Percentiles rank a stretch among this genome's conserved stretches.
Conservation (phyloP, 495 filamentous ascomycete species). For the Friedmanniomyces endolithicus region DNA sequence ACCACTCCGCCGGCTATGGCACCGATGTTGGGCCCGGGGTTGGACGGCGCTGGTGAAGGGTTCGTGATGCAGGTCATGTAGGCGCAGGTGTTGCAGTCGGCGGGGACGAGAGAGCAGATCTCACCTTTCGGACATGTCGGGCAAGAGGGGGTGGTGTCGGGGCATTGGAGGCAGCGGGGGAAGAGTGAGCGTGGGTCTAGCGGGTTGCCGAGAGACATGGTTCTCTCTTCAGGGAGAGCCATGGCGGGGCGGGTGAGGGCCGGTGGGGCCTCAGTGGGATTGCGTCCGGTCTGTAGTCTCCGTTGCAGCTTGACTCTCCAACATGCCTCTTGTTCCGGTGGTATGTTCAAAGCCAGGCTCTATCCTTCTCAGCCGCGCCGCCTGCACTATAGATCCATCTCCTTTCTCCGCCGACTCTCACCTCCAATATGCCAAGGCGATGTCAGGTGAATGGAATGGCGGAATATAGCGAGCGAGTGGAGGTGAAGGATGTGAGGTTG, state of each 20-base stretch:
- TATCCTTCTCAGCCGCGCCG: background rate
- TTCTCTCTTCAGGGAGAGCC: background rate
- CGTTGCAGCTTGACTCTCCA: background rate
- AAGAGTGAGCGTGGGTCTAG: background rate
- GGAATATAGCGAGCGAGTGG: background rate
- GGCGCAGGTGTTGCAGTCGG: conserved; percentile 46
- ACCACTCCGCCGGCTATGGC: conserved; percentile 79
- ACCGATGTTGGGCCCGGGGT: conserved; percentile 51
- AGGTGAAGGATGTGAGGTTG: background rate
- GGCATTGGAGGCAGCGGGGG: conserved; percentile 30
- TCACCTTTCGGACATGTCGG: conserved; percentile 23
- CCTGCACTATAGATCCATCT: background rate
- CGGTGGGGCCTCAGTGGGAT: background rate
- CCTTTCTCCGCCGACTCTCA: background rate
- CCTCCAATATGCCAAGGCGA: background rate
- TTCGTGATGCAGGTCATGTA: conserved; percentile 46
- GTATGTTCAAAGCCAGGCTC: background rate
- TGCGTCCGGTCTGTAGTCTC: background rate
- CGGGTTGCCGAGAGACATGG: background rate
- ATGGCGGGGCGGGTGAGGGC: background rate
- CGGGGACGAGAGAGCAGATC: conserved; percentile 44
- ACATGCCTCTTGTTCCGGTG: background rate
- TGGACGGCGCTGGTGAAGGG: conserved; percentile 24
- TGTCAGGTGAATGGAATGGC: background rate
- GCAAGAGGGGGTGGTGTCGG: conserved; percentile 22